A percentile compares a stretch with the other conserved stretches of the same genome.
Evolutionary conservation across 139 green algal genomes (phyloP).

Genomic region (Picochlorum costavermella): DNA sequence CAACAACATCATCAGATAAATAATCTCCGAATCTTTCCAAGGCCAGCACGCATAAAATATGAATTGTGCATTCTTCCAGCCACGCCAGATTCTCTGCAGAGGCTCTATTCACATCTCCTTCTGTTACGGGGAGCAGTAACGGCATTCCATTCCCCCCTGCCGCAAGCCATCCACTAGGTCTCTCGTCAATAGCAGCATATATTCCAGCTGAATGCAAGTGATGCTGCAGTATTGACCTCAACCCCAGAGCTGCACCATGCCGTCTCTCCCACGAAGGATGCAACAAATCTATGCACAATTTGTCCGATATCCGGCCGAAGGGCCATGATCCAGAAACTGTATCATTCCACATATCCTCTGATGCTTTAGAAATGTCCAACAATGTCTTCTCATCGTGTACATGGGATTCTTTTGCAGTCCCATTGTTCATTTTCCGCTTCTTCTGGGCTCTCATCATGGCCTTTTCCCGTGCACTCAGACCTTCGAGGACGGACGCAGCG

Average conservation of each 20-base stretch:
- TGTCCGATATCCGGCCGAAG: slow-evolving; percentile 67
- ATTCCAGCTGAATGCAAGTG: slow-evolving; percentile 51
- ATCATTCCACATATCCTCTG: slow-evolving; percentile 30
- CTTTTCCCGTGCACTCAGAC: slow-evolving; percentile 60
- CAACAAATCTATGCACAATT: slow-evolving; percentile 65
- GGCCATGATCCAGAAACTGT: slow-evolving; percentile 64
- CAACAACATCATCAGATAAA: slow-evolving; percentile 83
- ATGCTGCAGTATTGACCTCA: slow-evolving; percentile 70
- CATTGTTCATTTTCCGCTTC: neutral
- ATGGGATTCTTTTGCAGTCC: neutral
- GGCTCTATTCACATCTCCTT: slow-evolving; percentile 30
- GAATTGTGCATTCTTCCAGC: slow-evolving; percentile 71
- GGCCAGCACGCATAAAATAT: slow-evolving; percentile 83
- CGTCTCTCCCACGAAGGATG: slow-evolving; percentile 38
- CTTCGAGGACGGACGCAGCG: slow-evolving; percentile 41
- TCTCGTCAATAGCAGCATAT: slow-evolving; percentile 4
- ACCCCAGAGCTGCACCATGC: slow-evolving; percentile 74
- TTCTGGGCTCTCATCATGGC: slow-evolving; percentile 37
- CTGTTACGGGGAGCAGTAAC: slow-evolving; percentile 27
- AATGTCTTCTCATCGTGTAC: neutral
- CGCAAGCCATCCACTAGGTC: slow-evolving; percentile 22
- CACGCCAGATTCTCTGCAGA: slow-evolving; percentile 50
- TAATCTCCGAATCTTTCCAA: slow-evolving; percentile 95
- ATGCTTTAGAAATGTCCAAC: slow-evolving; percentile 14
- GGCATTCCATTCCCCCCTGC: slow-evolving; percentile 29